Conservation (phyloP, 306 rosid species). For the Ceratonia siliqua region DNA sequence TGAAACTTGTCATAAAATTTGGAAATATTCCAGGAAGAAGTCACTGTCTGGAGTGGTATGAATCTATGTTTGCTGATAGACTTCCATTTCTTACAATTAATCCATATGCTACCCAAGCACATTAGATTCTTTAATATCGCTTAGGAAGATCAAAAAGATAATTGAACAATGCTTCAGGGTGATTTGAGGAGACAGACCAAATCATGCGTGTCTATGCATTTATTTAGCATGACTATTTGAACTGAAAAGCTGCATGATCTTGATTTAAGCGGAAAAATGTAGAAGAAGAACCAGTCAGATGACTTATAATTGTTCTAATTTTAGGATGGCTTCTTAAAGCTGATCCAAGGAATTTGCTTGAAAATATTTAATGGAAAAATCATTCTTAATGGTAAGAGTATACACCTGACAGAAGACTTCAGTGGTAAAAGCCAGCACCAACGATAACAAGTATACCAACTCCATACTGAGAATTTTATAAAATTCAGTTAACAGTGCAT, state of each 20-base stretch:
- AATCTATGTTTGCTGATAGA: not conserved
- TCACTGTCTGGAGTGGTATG: not conserved
- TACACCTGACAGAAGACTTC: not conserved
- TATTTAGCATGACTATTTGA: not conserved
- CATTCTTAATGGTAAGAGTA: not conserved
- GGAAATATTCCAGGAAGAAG: not conserved
- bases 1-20: not conserved
- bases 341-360: not conserved
- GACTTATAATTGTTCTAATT: not conserved
- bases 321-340: not conserved
- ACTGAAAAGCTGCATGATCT: not conserved
- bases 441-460: not conserved
- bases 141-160: not conserved
- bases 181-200: not conserved
- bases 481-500: not conserved
- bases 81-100: too few species aligned
- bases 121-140: not conserved
- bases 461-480: not conserved
- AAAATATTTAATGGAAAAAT: not conserved
- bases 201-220: not conserved
- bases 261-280: not conserved
- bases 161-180: not conserved
- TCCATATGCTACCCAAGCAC: not conserved
- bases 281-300: not conserved
- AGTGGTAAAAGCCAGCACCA: not conserved